Evolutionary conservation across 345 rosid species (phyloP).

Genomic region (Turritis glabra): DNA sequence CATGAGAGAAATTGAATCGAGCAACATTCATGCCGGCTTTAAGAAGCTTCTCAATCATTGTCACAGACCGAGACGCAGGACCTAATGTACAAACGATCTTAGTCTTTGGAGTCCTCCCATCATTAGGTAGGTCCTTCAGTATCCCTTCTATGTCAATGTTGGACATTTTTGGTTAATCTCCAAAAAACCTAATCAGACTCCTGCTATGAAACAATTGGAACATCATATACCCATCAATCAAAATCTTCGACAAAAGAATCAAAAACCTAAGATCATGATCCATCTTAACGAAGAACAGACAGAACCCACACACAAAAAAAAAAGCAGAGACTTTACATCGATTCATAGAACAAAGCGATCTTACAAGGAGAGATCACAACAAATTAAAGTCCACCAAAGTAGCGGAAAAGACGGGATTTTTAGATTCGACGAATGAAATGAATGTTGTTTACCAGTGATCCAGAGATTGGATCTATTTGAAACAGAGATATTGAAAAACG

Average conservation of each 20-base stretch:
- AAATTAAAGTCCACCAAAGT: neutral
- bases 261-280: conserved; percentile 1
- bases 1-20: conserved; percentile 54
- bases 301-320: neutral
- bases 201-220: neutral
- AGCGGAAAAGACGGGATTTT: neutral
- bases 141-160: conserved; percentile 87
- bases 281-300: neutral
- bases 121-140: conserved; percentile 57
- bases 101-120: conserved; percentile 51
- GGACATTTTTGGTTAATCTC: conserved; percentile 51
- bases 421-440: conserved; percentile 13
- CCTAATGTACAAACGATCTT: conserved; percentile 66
- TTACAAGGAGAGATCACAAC: too few species aligned
- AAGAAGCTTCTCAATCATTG: conserved; percentile 59
- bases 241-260: neutral
- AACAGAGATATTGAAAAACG: neutral
- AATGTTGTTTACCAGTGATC: neutral
- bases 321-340: neutral
- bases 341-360: neutral
- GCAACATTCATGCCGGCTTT: conserved; percentile 62
- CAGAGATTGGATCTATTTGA: conserved; percentile 1
- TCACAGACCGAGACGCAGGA: conserved; percentile 58
- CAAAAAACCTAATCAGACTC: neutral
- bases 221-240: conserved; percentile 1